These are phyloP conservation scores for Quillaja saponaria DNA, from an alignment of 306 rosid genomes.

Conservation along the genomic window DNA sequence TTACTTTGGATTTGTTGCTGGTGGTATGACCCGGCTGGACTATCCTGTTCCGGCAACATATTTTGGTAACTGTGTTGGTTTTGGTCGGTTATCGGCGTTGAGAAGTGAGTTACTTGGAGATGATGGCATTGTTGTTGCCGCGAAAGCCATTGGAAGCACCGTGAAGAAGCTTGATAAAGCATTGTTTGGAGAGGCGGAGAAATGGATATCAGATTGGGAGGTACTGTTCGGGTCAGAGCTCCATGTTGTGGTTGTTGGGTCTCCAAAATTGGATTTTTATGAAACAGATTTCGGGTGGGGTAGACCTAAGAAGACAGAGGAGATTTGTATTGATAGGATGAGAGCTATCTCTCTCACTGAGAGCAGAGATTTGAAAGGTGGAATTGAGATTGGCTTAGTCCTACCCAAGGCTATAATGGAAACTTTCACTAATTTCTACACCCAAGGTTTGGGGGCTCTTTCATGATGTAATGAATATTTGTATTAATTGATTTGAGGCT, in stretches of 20 bases:
- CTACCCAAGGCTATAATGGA: constrained; percentile 42
- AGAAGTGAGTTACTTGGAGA: constrained; percentile 35
- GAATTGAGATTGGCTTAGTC: constrained; percentile 52
- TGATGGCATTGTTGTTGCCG: constrained; percentile 45
- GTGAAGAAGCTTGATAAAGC: constrained; percentile 39
- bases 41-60: constrained; percentile 28
- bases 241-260: constrained; percentile 42
- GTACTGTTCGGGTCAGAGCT: constrained; percentile 36
- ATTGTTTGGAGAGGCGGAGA: constrained; percentile 38
- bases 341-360: constrained; percentile 39
- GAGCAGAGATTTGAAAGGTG: constrained; percentile 44
- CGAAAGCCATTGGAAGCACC: constrained; percentile 40
- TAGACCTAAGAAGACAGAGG: constrained; percentile 45
- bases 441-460: constrained; percentile 28
- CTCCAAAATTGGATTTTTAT: constrained; percentile 58
- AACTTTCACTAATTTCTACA: constrained; percentile 30
- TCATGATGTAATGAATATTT: too few species aligned
- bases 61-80: constrained; percentile 49
- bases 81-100: constrained; percentile 30
- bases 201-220: constrained; percentile 51
- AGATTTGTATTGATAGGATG: constrained; percentile 40
- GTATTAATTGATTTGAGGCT: too few species aligned
- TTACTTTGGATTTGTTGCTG: constrained; percentile 51
- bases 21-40: constrained; percentile 47
- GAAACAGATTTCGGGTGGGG: constrained; percentile 59